Evolutionary conservation across 352 stramenopile species (phyloP), one percentile per base, ranked within the genome.

Genomic region (Pythium vanterpoolii): DNA sequence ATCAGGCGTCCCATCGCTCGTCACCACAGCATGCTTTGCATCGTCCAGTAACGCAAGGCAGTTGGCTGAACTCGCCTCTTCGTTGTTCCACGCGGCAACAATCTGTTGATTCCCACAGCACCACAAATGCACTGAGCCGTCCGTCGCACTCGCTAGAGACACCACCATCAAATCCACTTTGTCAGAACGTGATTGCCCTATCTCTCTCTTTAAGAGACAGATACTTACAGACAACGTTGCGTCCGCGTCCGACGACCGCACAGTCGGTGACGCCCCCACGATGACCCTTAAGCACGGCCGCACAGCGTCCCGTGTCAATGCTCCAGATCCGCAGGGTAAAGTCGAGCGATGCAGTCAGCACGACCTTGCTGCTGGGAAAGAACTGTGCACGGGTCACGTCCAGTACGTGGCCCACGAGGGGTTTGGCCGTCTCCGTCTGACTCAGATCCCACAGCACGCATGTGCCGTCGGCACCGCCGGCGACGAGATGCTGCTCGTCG

Each of bases 321-420:
- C 73, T 86, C 80, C 80, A 93, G 31, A 93, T 86, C 19, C 78
- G 74, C 38, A 93, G 61, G 40, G 74, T 87, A 30, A 89, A 85
- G 65, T 93, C 83, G 30, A 89, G 39, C n/a, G 79, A 87, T 0
- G 73, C 78, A 0, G 83, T 89, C 2, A 93, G 73, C 39, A 87
- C 45, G 21, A 93, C 83, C 42, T 85, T 73, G 16, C 77, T 72
- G 63, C 83, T 93, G 0, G 83, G 83, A 33, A 89, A 92, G 62
- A 93, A 93, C 18, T 53, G 66, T 14, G 67, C 62, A 51, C 66
- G 55, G 0, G 78, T 89, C 26, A 93, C 77, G 42, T 93, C 83
- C 13, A 76, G 40, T 34, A 88, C 43, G 52, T 93, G 83, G 9
- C 83, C 83, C 9, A 56, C 46, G 9, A 89, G 65, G 5, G 69